Base-by-base conservation (phyloP, 345 rosid species). In the Gossypium raimondii region DNA sequence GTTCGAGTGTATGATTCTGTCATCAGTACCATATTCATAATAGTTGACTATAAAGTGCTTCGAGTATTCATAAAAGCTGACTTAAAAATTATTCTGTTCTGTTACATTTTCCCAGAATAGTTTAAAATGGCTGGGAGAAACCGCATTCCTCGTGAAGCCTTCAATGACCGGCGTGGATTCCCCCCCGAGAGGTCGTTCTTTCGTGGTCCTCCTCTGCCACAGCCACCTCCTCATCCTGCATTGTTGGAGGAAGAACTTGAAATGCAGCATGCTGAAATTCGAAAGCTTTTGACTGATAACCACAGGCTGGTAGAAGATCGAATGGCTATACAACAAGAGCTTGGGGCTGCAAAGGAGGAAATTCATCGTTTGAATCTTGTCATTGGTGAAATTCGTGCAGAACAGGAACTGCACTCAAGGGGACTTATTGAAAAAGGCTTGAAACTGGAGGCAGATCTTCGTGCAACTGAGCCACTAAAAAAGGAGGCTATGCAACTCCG, bases 171-270 rank as follows among this genome's bases (percentile, higher is more conserved):
- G 11, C 90, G 89, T 64, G 91, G 90, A 58, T 90, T 72, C 59
- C 88, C 87, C 9, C 87, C 85, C 1, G 97, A 90, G 65, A 85
- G 94, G 69, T 81, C 92, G 38, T 91, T 80, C 72, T 67, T 85
- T 18, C 89, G 89, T 27, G 98, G 85, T 24, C 97, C 88, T 75
- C 93, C 86, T 72, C 2, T 90, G 83, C 81, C 83, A 45, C 89
- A 86, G 57, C 88, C 83, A 12, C 89, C 87, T 64, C 94, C 90
- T 34, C 98, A 92, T 44, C 93, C 90, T 63, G 91, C 89, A 45
- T 74, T 93, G 70, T 77, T 93, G 87, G 90, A 93, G 78, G 98
- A 93, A 73, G 99, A 95, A 78, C 93, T 95, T 59, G 97, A 91
- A 71, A 80, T 87, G 55, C 99, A 89, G 73, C 93, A 90, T 56